Base-by-base conservation (phyloP, 2,329 filamentous ascomycete species). In the Bipolaris bicolor region DNA sequence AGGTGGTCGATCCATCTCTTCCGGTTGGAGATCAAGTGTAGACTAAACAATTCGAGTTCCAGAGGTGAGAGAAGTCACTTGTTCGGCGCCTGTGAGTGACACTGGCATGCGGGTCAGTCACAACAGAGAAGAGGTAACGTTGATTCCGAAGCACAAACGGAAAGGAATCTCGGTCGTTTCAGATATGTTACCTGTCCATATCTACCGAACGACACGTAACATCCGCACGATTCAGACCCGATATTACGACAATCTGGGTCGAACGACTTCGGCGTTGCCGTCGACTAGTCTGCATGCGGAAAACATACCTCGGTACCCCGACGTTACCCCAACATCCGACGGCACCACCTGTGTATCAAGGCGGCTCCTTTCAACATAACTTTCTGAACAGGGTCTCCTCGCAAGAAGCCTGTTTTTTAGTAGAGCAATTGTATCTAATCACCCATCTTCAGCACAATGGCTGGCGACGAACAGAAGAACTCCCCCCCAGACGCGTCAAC, bases 221-320 rank as follows among this genome's bases (percentile, higher is more conserved):
- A 48, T 44, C n/a, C 5, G 16, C 7, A 43, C 26, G 26, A 39
- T 39, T 31, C 29, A 31, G 10, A 31, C 9, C 29, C 29, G 13
- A 31, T 31, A 5, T 3, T 3, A 31, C 29, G 10, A 31, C 29
- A 3, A 31, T 13, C 29, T 22, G 36, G 11, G 34, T 55, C 39
- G 45, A 31, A 31, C 40, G 39, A 22, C 13, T 9, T 20, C 13
- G 29, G n/a, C 15, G 10, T 52, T 39, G 33, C 41, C 40, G 40
- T 26, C 15, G 7, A 20, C 11, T n/a, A 51, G 18, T 7, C 22
- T 31, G 29, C 29, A 31, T 31, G 10, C 10, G 29, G 29, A 31
- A 31, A 18, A 62, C 55, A 56, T 63, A 67, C 72, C 72, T 73
- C 70, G 72, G 72, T 58, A 58, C 61, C 63, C 66, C 64, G 64